Evolutionary conservation across 306 rosid species (phyloP).

Genomic region (Lagenaria siceraria): DNA sequence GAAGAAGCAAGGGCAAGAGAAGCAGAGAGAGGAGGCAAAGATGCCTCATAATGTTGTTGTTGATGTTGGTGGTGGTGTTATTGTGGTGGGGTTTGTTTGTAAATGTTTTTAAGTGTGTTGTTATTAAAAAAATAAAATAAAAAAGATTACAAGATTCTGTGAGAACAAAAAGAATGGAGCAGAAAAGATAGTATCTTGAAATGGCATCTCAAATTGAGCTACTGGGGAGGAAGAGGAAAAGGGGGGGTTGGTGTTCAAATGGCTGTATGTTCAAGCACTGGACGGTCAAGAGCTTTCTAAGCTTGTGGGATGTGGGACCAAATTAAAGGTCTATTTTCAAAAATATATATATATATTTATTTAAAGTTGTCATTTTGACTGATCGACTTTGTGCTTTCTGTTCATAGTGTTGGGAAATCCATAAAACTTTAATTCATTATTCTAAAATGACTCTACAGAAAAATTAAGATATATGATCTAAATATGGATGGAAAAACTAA

Average conservation of each 20-base stretch:
- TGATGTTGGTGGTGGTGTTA: neutral
- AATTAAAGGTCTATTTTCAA: neutral
- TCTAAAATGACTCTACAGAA: too few relatives aligned
- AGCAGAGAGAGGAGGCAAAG: neutral
- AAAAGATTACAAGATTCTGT: neutral
- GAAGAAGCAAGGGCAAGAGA: neutral
- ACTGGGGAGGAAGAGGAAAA: neutral
- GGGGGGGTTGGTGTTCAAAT: neutral
- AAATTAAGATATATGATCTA: too few relatives aligned
- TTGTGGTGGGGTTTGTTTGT: neutral
- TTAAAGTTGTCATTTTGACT: neutral
- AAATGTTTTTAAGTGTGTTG: neutral
- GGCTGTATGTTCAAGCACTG: neutral
- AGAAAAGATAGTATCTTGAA: constrained; percentile 3
- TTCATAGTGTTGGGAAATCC: neutral
- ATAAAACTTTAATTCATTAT: too few relatives aligned
- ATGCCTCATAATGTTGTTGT: neutral
- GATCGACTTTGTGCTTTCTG: neutral
- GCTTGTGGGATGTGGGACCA: neutral
- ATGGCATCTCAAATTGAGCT: constrained; percentile 3
- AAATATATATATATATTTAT: too few relatives aligned
- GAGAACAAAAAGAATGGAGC: constrained; percentile 9
- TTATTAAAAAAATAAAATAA: neutral
- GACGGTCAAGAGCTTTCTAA: neutral
- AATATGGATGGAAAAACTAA: too few relatives aligned